Conservation (phyloP, 192 early-diverging fungal genomes). For the Endogone sp. region DNA sequence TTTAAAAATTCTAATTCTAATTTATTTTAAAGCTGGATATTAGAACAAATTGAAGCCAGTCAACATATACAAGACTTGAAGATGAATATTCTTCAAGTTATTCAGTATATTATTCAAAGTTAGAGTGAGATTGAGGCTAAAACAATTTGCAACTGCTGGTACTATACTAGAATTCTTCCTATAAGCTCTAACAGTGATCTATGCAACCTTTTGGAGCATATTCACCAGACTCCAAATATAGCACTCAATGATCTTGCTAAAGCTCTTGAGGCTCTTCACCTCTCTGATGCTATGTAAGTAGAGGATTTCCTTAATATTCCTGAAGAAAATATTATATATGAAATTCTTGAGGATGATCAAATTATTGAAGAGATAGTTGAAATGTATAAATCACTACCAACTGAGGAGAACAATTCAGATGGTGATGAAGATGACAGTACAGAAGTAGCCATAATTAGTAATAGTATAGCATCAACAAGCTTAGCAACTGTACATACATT, state of each 20-base stretch:
- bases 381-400: too few relatives aligned
- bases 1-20: too few relatives aligned
- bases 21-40: too few relatives aligned
- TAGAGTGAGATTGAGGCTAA: background rate
- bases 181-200: background rate
- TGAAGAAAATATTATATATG: conserved; percentile 10
- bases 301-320: conserved; percentile 9
- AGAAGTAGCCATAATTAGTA: too few relatives aligned
- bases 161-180: background rate
- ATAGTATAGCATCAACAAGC: too few relatives aligned
- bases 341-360: conserved; percentile 4
- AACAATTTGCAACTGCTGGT: background rate
- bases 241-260: background rate
- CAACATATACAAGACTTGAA: too few relatives aligned
- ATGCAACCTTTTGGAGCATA: background rate
- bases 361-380: conserved; percentile 8
- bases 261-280: background rate
- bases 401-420: too few relatives aligned
- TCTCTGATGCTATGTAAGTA: background rate
- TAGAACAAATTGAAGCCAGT: too few relatives aligned
- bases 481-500: too few relatives aligned
- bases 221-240: background rate
- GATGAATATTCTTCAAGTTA: too few relatives aligned
- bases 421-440: too few relatives aligned
- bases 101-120: background rate